Conservation (phyloP, 2,329 filamentous ascomycete species). For the Phaeophleospora eucalypticola region DNA sequence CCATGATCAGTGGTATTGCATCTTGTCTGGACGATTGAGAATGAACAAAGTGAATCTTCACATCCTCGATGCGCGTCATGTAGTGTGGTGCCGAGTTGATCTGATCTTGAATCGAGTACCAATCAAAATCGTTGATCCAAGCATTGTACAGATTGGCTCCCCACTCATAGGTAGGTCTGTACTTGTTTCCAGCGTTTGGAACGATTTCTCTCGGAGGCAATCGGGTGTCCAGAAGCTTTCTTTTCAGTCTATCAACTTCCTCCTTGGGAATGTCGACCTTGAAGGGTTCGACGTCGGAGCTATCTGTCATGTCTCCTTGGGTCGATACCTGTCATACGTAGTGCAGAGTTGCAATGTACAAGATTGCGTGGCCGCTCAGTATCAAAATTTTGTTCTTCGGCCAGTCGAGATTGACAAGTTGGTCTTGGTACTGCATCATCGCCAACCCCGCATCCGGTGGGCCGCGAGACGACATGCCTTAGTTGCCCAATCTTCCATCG, state of each 20-base stretch:
- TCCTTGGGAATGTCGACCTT: no score
- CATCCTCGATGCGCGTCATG: conserved; percentile 33
- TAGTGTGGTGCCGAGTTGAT: conserved; percentile 35
- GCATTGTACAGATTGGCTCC: conserved; percentile 33
- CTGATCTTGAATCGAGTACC: conserved; percentile 31
- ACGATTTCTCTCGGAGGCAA: conserved; percentile 36
- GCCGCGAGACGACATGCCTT: no score
- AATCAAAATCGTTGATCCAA: conserved; percentile 36
- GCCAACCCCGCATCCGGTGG: no score
- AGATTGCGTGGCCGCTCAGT: no score
- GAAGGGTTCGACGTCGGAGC: no score
- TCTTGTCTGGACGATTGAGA: conserved; percentile 30
- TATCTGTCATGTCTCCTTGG: no score
- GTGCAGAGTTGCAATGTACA: no score
- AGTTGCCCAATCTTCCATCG: no score
- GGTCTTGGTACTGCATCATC: no score
- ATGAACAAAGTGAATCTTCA: conserved; percentile 39
- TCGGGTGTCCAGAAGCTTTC: conserved; percentile 36
- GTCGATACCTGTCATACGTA: no score
- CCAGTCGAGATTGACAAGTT: no score
- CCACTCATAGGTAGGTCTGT: conserved; percentile 35
- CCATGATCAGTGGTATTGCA: conserved; percentile 40
- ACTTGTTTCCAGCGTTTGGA: conserved; percentile 35
- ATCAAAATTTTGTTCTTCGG: no score
- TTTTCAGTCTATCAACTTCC: conserved; percentile 35